Evolutionary conservation across 352 stramenopile genomes (phyloP).

Genomic region (Phytophthora pisi): DNA sequence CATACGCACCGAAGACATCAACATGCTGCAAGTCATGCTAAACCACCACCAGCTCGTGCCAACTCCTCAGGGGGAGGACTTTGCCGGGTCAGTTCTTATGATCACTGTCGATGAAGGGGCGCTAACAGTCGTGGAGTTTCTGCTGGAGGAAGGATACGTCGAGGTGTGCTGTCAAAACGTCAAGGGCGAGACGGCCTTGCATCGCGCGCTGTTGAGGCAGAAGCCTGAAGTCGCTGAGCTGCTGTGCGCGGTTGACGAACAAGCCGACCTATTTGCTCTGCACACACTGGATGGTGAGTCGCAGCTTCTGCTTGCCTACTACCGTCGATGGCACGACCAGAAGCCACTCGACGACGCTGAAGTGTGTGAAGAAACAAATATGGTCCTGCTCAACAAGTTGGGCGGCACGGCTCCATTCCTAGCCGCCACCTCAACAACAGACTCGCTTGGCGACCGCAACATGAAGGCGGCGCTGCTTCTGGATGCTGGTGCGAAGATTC

Average conservation of each 20-base stretch:
- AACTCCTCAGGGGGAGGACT: slow-evolving; percentile 17
- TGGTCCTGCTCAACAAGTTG: slow-evolving; percentile 3
- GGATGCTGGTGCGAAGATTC: slow-evolving; percentile 6
- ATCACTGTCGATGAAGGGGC: slow-evolving; percentile 14
- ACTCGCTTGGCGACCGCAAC: slow-evolving; percentile 6
- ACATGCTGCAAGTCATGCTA: slow-evolving; percentile 30
- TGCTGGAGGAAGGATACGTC: slow-evolving; percentile 26
- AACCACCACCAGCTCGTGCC: slow-evolving; percentile 28
- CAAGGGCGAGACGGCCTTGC: slow-evolving; percentile 21
- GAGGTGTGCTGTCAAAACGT: slow-evolving; percentile 6
- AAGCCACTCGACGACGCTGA: background rate
- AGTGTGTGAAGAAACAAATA: background rate
- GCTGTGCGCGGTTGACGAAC: slow-evolving; percentile 17
- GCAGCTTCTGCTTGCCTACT: slow-evolving; percentile 14
- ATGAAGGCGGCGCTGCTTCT: slow-evolving; percentile 21
- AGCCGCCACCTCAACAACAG: slow-evolving; percentile 3
- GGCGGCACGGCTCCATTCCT: slow-evolving; percentile 19
- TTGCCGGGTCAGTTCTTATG: slow-evolving; percentile 19
- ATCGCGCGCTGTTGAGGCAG: slow-evolving; percentile 10
- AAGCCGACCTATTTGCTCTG: background rate
- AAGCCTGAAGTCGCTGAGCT: slow-evolving; percentile 2
- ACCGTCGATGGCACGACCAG: background rate
- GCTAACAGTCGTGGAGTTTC: slow-evolving; percentile 13
- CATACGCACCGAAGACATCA: slow-evolving; percentile 12
- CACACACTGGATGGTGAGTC: slow-evolving; percentile 3